A percentile compares a stretch with the other conserved stretches of the same genome.
Conservation (phyloP, 331 rosid species). For the Stylosanthes scabra region DNA sequence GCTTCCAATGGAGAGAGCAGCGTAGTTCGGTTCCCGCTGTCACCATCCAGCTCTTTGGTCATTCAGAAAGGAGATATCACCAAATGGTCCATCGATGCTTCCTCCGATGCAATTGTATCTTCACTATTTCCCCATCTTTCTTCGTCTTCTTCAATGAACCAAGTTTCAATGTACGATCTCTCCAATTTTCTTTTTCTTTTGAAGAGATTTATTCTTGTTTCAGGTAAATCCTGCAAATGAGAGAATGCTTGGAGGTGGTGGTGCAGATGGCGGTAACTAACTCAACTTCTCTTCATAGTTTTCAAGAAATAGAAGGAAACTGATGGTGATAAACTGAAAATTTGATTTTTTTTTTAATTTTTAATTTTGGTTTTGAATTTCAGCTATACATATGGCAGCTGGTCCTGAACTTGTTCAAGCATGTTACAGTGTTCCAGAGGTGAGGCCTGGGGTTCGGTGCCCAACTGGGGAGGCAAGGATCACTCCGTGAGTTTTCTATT, state of each 20-base stretch:
- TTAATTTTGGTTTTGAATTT: slow-evolving; percentile 20
- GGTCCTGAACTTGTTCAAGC: slow-evolving; percentile 73
- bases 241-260: slow-evolving; percentile 87
- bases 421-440: slow-evolving; percentile 67
- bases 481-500: slow-evolving; percentile 52
- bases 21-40: slow-evolving; percentile 63
- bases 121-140: neutral
- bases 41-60: slow-evolving; percentile 62
- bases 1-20: slow-evolving; percentile 39
- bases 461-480: slow-evolving; percentile 85
- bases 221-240: slow-evolving; percentile 79
- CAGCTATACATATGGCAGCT: slow-evolving; percentile 79
- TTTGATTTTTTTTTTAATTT: neutral
- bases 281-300: neutral
- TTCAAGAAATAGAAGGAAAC: neutral
- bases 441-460: slow-evolving; percentile 70
- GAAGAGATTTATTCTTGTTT: too few relatives aligned
- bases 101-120: slow-evolving; percentile 79
- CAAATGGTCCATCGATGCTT: slow-evolving; percentile 73
- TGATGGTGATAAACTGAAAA: neutral
- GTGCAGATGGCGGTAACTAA: slow-evolving; percentile 76
- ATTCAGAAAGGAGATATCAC: slow-evolving; percentile 91
- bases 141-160: neutral
- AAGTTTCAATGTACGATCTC: neutral
- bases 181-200: neutral